phyloP scores from a whole-genome alignment of 2,329 filamentous ascomycete species.

The Huntiella decipiens region DNA sequence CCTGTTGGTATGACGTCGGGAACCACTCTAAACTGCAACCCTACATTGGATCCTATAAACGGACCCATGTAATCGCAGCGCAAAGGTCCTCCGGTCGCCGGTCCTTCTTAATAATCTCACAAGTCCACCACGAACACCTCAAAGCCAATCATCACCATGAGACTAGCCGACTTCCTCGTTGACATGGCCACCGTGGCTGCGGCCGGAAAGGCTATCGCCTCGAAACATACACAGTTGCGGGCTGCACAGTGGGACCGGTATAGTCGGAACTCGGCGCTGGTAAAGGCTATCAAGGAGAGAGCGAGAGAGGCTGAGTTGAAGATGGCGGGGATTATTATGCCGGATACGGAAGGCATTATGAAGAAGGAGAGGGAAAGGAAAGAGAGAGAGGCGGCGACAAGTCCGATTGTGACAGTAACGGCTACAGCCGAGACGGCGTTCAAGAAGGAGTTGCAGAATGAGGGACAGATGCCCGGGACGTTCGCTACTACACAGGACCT shows the following conservation, averaged over 20 bases:
- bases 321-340: not conserved
- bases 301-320: not conserved
- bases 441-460: no score
- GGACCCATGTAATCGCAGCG: no score
- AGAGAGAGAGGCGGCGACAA: not conserved
- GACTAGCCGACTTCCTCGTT: conserved; percentile 44
- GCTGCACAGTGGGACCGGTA: conserved; percentile 33
- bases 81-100: no score
- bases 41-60: no score
- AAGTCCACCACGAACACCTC: no score
- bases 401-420: not conserved
- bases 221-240: conserved; percentile 40
- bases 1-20: no score
- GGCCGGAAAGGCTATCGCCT: conserved; percentile 48
- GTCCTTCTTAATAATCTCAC: no score
- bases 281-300: conserved; percentile 16
- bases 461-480: not conserved
- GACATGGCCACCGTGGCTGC: conserved; percentile 52
- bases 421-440: not conserved
- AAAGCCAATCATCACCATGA: conserved; percentile 21
- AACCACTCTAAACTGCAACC: no score
- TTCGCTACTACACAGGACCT: conserved; percentile 3
- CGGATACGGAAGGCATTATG: no score
- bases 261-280: conserved; percentile 25
- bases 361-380: no score